Base-by-base conservation (phyloP, 2,329 filamentous ascomycete genomes). In the Penicillium verrucosum region DNA sequence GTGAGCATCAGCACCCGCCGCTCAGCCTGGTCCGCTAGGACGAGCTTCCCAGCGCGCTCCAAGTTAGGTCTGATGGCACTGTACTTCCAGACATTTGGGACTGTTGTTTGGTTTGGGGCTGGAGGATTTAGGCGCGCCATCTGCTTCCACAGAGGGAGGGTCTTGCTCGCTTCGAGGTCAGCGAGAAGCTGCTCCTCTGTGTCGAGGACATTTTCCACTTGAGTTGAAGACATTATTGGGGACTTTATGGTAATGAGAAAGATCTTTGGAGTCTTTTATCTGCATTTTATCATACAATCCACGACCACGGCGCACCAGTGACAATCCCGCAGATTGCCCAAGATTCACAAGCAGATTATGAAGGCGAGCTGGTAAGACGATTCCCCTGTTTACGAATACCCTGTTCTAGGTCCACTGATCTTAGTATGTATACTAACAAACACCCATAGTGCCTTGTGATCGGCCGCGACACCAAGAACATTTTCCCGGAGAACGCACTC, bases 291-390 rank as follows among this genome's bases (percentile, higher is more conserved):
- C n/a, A n/a, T n/a, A 76, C 86, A 1, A 77, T 90, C 9, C 71
- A 80, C 1, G 86, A 86, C 10, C 86, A 87, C 1, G 77, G 75
- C 2, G 81, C 84, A 55, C 75, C 82, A 0, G 85, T 89, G 43
- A 83, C 85, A 3, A 79, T 91, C 47, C 85, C 84, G 10, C 68
- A 75, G 7, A 76, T 87, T 56, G 87, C 85, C 0, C 88, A 89
- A 72, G 77, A 85, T 55, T 80, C 79, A 32, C 75, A 75, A 14
- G 84, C 84, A 0, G 88, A 91, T 73, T 90, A 90, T 71, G 88
- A 92, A 73, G 88, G 86, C 68, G 88, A 91, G 75, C 79, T 91
- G 12, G 85, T 89, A 27, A 27, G 45, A 25, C 16, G 14, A 8
- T 1, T 12, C 16, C 42, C 25, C 25, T 27, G 5, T 29, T 76